Percentiles rank a stretch among this genome's conserved stretches.
phyloP scores from a whole-genome alignment of 106 monocot genomes.

The Allium cepa region DNA sequence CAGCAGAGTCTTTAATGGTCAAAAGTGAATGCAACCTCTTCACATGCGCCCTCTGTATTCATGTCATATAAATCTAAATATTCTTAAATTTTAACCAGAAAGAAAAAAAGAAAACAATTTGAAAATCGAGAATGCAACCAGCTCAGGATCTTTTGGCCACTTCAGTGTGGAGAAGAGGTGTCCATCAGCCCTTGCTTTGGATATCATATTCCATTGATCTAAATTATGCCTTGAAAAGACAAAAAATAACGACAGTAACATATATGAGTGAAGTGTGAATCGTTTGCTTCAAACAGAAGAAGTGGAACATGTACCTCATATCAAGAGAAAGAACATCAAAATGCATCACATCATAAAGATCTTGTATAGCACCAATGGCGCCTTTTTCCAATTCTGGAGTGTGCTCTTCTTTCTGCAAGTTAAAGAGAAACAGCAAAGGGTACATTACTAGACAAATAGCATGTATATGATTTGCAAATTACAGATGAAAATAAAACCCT shows the following conservation, averaged over 20 bases:
- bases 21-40: slow-evolving; percentile 74
- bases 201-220: slow-evolving; percentile 54
- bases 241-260: background rate
- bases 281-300: too few relatives aligned
- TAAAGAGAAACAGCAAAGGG: background rate
- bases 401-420: slow-evolving; percentile 43
- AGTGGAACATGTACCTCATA: slow-evolving; percentile 36
- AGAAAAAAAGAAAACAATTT: background rate
- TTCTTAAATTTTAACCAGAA: background rate
- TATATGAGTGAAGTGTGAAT: background rate
- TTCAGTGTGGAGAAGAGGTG: slow-evolving; percentile 71
- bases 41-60: slow-evolving; percentile 45
- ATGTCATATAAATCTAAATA: background rate
- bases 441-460: background rate
- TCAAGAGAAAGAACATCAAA: slow-evolving; percentile 69
- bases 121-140: slow-evolving; percentile 30
- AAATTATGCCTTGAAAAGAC: slow-evolving; percentile 34
- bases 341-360: slow-evolving; percentile 85
- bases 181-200: slow-evolving; percentile 59
- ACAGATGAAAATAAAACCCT: slow-evolving; percentile 6
- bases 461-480: background rate
- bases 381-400: slow-evolving; percentile 51
- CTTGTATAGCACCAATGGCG: slow-evolving; percentile 81
- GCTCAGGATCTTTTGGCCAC: slow-evolving; percentile 75
- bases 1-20: slow-evolving; percentile 82